Conservation (phyloP, 2,329 filamentous ascomycete species). For the Penicillium sp. region DNA sequence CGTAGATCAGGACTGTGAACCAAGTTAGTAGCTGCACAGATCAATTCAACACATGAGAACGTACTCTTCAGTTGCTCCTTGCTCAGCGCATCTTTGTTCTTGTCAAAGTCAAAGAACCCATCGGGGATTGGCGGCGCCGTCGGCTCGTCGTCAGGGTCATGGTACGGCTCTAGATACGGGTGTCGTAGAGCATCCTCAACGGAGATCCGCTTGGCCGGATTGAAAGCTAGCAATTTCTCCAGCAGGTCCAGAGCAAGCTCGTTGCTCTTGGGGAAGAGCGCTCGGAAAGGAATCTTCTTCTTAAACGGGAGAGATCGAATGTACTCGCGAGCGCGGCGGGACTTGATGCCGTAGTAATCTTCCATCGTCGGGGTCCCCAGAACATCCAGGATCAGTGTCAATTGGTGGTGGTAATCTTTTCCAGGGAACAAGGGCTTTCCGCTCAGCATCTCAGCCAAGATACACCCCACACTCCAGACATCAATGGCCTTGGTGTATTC, state of each 20-base stretch:
- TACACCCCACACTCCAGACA: slow-evolving; percentile 98
- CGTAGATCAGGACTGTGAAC: slow-evolving; percentile 70
- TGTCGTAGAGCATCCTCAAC: slow-evolving; percentile 97
- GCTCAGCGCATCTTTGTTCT: slow-evolving; percentile 97
- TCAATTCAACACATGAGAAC: slow-evolving; percentile 7
- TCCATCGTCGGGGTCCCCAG: slow-evolving; percentile 99
- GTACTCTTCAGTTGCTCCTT: slow-evolving; percentile 94
- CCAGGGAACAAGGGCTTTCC: slow-evolving; percentile 97
- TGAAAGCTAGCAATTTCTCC: slow-evolving; percentile 94
- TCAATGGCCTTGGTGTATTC: slow-evolving; percentile 99
- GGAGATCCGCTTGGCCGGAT: slow-evolving; percentile 96
- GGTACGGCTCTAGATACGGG: slow-evolving; percentile 96
- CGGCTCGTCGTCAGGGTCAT: slow-evolving; percentile 97
- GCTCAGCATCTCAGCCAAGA: slow-evolving; percentile 96
- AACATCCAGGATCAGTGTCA: slow-evolving; percentile 94
- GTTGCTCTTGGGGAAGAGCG: slow-evolving; percentile 98
- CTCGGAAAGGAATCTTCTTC: slow-evolving; percentile 98
- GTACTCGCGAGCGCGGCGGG: slow-evolving; percentile 91
- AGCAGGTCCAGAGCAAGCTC: slow-evolving; percentile 88
- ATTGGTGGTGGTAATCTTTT: slow-evolving; percentile 98
- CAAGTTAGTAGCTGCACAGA: slow-evolving; percentile 11
- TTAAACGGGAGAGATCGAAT: slow-evolving; percentile 97
- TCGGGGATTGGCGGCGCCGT: slow-evolving; percentile 94
- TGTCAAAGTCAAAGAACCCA: slow-evolving; percentile 99
- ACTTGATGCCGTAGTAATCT: slow-evolving; percentile 99